Percentiles rank a stretch among this genome's conserved stretches.
phyloP scores from a whole-genome alignment of 2,329 filamentous ascomycete species.

The Fusarium oligoseptatum region DNA sequence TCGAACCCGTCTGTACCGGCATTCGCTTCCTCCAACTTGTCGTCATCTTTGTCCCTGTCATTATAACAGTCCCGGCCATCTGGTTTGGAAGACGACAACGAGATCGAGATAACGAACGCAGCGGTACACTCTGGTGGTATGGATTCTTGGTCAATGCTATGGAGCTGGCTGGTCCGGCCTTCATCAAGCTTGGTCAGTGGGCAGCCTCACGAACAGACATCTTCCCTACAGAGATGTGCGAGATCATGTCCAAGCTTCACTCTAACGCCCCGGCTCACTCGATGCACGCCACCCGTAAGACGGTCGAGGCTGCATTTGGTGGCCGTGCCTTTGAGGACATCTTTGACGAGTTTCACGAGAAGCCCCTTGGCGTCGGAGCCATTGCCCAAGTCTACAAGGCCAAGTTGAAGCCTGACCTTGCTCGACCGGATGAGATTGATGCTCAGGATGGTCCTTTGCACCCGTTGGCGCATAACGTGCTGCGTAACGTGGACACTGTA shows the following conservation, averaged over 20 bases:
- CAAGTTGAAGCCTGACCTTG: conserved; percentile 85
- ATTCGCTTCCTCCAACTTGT: conserved; percentile 89
- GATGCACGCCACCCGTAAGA: conserved; percentile 81
- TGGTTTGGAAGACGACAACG: conserved; percentile 79
- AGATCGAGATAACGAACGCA: conserved; percentile 78
- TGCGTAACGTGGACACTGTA: conserved; percentile 85
- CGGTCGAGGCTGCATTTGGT: conserved; percentile 84
- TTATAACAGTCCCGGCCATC: conserved; percentile 81
- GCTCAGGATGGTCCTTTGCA: conserved; percentile 50
- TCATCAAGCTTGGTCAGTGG: conserved; percentile 99
- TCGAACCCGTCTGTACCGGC: conserved; percentile 89
- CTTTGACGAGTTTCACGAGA: conserved; percentile 94
- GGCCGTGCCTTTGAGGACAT: conserved; percentile 88
- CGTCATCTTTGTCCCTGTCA: conserved; percentile 90
- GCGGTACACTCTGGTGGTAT: conserved; percentile 95
- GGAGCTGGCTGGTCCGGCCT: conserved; percentile 94
- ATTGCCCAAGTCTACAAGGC: conserved; percentile 99
- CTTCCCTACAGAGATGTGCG: conserved; percentile 92
- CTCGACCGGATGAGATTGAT: conserved; percentile 72
- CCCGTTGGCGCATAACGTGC: conserved; percentile 76
- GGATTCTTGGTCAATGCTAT: conserved; percentile 86
- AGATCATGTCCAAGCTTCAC: conserved; percentile 93
- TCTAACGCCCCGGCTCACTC: conserved; percentile 95
- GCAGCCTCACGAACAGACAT: conserved; percentile 96
- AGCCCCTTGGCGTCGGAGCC: conserved; percentile 90